Conservation (phyloP, 768 basidiomycete genomes). For the Amylocystis lapponica region DNA sequence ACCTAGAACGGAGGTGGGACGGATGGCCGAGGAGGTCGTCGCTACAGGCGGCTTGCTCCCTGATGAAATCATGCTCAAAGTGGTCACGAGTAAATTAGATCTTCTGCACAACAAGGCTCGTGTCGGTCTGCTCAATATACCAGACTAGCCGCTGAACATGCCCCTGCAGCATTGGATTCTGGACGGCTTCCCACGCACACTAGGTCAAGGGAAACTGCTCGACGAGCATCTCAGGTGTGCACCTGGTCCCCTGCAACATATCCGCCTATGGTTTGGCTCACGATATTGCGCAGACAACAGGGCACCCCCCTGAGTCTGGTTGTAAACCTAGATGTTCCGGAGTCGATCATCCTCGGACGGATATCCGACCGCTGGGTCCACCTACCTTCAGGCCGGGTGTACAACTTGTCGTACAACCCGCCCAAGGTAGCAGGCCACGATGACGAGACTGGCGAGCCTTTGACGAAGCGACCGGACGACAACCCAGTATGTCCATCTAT, state of each 20-base stretch:
- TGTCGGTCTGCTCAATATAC: neutral
- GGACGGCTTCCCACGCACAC: conserved; percentile 88
- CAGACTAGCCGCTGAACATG: neutral
- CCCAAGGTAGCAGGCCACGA: conserved; percentile 77
- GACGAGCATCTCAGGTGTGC: conserved; percentile 69
- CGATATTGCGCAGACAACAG: conserved; percentile 42
- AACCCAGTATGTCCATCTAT: conserved; percentile 57
- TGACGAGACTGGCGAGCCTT: conserved; percentile 80
- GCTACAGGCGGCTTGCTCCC: conserved; percentile 72
- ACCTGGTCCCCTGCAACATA: neutral
- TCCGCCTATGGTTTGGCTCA: neutral
- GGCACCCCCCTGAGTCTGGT: conserved; percentile 69
- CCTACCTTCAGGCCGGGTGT: conserved; percentile 80
- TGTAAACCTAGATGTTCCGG: conserved; percentile 85
- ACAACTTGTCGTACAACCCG: conserved; percentile 84
- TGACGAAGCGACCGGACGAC: conserved; percentile 87
- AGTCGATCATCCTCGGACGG: conserved; percentile 76
- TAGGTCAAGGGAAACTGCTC: conserved; percentile 76
- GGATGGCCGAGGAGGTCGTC: conserved; percentile 71
- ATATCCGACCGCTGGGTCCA: conserved; percentile 92
- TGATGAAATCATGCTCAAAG: conserved; percentile 74
- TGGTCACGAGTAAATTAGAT: conserved; percentile 71
- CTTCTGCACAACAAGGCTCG: conserved; percentile 57
- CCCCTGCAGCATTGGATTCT: conserved; percentile 78
- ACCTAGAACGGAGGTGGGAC: conserved; percentile 61